Evolutionary conservation across 2,329 filamentous ascomycete genomes (phyloP).

Genomic region (Calonectria hongkongensis): DNA sequence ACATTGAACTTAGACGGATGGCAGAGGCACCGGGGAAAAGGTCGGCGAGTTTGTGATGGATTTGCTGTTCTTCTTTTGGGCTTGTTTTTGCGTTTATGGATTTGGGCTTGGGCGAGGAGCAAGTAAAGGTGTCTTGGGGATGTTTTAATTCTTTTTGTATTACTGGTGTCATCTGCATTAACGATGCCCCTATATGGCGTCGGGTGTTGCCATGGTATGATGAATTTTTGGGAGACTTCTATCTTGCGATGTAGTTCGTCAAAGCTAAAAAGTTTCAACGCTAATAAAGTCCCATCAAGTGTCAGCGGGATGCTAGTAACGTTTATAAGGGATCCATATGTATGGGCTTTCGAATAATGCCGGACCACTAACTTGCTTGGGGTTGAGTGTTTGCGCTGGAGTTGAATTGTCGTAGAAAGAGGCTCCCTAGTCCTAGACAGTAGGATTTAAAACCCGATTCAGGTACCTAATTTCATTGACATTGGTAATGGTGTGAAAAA

Average conservation of each 20-base stretch:
- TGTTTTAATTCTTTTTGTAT: background rate
- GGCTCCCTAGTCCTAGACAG: background rate
- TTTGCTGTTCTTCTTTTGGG: background rate
- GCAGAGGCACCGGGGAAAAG: conserved; percentile 52
- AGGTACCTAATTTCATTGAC: background rate
- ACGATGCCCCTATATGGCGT: background rate
- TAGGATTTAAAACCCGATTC: background rate
- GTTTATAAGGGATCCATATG: background rate
- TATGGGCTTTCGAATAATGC: background rate
- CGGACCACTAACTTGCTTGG: background rate
- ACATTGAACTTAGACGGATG: conserved; percentile 59
- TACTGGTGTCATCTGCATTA: background rate
- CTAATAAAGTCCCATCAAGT: no score
- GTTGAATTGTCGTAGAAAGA: no score
- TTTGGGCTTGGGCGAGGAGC: background rate
- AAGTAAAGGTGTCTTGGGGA: background rate
- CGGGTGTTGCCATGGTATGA: background rate
- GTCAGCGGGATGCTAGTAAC: no score
- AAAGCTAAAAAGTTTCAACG: background rate
- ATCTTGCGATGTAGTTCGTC: background rate
- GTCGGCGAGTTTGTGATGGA: conserved; percentile 49
- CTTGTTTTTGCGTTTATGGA: background rate
- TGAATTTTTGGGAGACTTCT: background rate
- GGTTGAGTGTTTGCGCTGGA: background rate
- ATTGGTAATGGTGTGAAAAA: background rate